Percentiles rank a stretch among this genome's conserved stretches.
phyloP scores from a whole-genome alignment of 371 early-diverging fungal genomes.

The Apophysomyces trapeziformis region DNA sequence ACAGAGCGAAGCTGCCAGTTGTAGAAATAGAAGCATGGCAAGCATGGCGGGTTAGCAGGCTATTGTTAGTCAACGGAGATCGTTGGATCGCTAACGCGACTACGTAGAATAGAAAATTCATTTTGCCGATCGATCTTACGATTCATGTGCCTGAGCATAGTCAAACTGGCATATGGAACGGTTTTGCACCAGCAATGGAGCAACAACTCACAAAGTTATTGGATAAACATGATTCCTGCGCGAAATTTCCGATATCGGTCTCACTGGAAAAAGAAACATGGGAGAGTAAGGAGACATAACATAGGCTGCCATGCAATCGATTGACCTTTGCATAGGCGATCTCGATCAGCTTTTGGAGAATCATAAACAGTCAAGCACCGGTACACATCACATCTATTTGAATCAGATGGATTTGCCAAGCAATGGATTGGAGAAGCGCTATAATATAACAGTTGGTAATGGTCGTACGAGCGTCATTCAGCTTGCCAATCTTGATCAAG shows the following conservation, averaged over 20 bases:
- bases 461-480: too few relatives aligned
- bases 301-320: too few relatives aligned
- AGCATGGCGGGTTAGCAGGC: conserved; percentile 46
- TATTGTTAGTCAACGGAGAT: background rate
- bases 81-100: too few relatives aligned
- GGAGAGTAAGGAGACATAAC: background rate
- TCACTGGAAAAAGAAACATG: background rate
- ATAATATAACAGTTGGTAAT: too few relatives aligned
- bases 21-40: conserved; percentile 68
- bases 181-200: conserved; percentile 1
- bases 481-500: too few relatives aligned
- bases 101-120: conserved; percentile 17
- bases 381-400: too few relatives aligned
- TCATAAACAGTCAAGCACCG: too few relatives aligned
- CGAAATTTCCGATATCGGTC: background rate
- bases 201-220: background rate
- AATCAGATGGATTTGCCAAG: too few relatives aligned
- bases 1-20: conserved; percentile 85
- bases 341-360: too few relatives aligned
- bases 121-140: conserved; percentile 12
- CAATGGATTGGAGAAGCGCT: too few relatives aligned
- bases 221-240: background rate
- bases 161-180: background rate
- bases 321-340: too few relatives aligned
- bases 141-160: conserved; percentile 16